Percentiles rank a stretch among this genome's conserved stretches.
phyloP scores from a whole-genome alignment of 306 rosid species.

The Quercus berberidifolia region DNA sequence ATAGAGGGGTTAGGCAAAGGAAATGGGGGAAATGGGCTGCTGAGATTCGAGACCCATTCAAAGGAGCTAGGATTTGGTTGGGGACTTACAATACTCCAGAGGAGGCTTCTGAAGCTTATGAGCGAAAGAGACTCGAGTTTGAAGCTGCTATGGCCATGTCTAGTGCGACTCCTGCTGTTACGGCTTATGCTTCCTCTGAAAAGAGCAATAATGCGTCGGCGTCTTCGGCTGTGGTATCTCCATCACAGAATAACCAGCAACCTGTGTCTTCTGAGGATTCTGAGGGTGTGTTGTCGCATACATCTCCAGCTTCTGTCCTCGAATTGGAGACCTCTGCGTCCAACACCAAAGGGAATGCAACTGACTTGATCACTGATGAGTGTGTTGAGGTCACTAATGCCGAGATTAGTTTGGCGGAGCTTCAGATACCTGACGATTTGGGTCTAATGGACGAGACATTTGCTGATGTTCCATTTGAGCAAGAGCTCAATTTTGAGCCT shows the following conservation, averaged over 20 bases:
- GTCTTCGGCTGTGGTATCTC: not conserved
- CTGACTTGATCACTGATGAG: slow-evolving; percentile 24
- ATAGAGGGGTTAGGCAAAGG: slow-evolving; percentile 75
- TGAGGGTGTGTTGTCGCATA: slow-evolving; percentile 31
- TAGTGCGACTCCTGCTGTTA: slow-evolving; percentile 10
- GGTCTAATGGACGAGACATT: slow-evolving; percentile 25
- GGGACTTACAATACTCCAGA: slow-evolving; percentile 80
- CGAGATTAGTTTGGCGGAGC: slow-evolving; percentile 16
- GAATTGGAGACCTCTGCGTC: slow-evolving; percentile 49
- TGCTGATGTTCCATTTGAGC: slow-evolving; percentile 12
- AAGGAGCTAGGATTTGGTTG: slow-evolving; percentile 54
- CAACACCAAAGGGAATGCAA: slow-evolving; percentile 15
- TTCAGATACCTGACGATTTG: slow-evolving; percentile 48
- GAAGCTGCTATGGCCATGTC: slow-evolving; percentile 37
- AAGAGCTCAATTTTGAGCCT: slow-evolving; percentile 19
- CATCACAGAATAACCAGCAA: not conserved
- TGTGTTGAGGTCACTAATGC: slow-evolving; percentile 13
- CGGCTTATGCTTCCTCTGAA: slow-evolving; percentile 1
- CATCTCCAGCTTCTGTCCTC: slow-evolving; percentile 60
- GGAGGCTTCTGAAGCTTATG: slow-evolving; percentile 68
- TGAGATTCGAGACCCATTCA: slow-evolving; percentile 82
- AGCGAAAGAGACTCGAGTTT: slow-evolving; percentile 44
- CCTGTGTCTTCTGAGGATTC: slow-evolving; percentile 32
- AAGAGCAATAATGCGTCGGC: slow-evolving; percentile 11
- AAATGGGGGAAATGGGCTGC: slow-evolving; percentile 96